phyloP scores from a whole-genome alignment of 1,139 yeast genomes.

The Lodderomyces margitis region DNA sequence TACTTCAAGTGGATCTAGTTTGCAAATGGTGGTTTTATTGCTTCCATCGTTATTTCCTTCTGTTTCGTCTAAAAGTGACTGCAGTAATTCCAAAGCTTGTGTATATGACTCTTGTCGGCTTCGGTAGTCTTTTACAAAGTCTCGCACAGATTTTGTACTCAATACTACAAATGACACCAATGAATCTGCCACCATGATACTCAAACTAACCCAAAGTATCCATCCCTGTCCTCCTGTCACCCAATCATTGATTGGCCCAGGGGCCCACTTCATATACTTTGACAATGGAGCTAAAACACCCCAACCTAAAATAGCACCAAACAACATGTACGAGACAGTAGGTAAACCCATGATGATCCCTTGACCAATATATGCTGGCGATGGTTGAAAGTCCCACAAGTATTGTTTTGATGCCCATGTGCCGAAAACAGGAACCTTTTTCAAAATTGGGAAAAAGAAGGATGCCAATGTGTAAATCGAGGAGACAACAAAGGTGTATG shows the following conservation, averaged over 20 bases:
- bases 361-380: conserved; percentile 97
- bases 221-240: conserved; percentile 93
- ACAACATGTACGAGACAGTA: conserved; percentile 85
- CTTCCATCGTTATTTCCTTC: conserved; percentile 3
- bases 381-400: conserved; percentile 88
- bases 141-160: conserved; percentile 41
- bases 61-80: conserved; percentile 8
- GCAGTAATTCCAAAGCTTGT: conserved; percentile 13
- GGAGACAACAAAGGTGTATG: conserved; percentile 63
- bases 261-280: conserved; percentile 73
- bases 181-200: conserved; percentile 93
- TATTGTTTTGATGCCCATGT: conserved; percentile 56
- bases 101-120: conserved; percentile 6
- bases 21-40: background rate
- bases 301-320: conserved; percentile 93
- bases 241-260: conserved; percentile 91
- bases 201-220: conserved; percentile 91
- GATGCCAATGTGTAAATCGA: conserved; percentile 69
- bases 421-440: conserved; percentile 78
- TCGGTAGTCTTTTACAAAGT: conserved; percentile 7
- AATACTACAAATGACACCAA: conserved; percentile 76
- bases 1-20: conserved; percentile 11
- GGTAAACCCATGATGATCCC: conserved; percentile 97
- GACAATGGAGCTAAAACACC: conserved; percentile 82
- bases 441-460: conserved; percentile 69